A percentile compares a stretch with the other conserved stretches of the same genome.
Conservation (phyloP, 2,329 filamentous ascomycete species). For the Phoma herbarum region DNA sequence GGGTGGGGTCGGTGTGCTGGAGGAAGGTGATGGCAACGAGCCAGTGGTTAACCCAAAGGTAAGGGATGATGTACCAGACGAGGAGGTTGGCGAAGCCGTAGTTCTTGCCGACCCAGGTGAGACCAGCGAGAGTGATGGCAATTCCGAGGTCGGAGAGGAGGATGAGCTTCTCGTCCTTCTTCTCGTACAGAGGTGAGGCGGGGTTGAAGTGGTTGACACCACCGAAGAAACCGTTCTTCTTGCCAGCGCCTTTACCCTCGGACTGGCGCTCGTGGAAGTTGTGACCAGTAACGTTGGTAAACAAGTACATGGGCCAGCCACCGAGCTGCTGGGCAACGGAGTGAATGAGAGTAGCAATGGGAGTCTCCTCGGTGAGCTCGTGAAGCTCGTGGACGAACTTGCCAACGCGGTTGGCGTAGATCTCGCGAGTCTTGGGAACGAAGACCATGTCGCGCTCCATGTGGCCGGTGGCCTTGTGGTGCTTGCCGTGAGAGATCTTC, state of each 20-base stretch:
- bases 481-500: slow-evolving; percentile 99
- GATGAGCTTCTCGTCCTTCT: slow-evolving; percentile 88
- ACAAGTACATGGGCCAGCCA: slow-evolving; percentile 92
- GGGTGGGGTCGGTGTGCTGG: slow-evolving; percentile 93
- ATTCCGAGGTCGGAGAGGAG: slow-evolving; percentile 83
- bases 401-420: slow-evolving; percentile 79
- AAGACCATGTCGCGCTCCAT: slow-evolving; percentile 99
- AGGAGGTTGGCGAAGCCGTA: slow-evolving; percentile 87
- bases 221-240: slow-evolving; percentile 79
- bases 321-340: slow-evolving; percentile 86
- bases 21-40: slow-evolving; percentile 97
- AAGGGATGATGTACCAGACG: slow-evolving; percentile 95
- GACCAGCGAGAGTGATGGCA: slow-evolving; percentile 65
- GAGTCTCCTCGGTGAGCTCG: slow-evolving; percentile 94
- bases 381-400: slow-evolving; percentile 79
- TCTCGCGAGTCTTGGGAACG: slow-evolving; percentile 87
- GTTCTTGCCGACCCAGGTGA: slow-evolving; percentile 75
- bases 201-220: slow-evolving; percentile 97
- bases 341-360: slow-evolving; percentile 77
- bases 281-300: slow-evolving; percentile 95
- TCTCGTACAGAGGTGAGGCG: slow-evolving; percentile 87
- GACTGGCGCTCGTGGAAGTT: slow-evolving; percentile 89
- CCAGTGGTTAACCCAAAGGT: slow-evolving; percentile 99
- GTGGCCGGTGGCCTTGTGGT: slow-evolving; percentile 98
- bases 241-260: slow-evolving; percentile 93